Evolutionary conservation across 2,329 filamentous ascomycete species (phyloP), one percentile per base, ranked within the genome.

Genomic region (Neoascochyta sp.): DNA sequence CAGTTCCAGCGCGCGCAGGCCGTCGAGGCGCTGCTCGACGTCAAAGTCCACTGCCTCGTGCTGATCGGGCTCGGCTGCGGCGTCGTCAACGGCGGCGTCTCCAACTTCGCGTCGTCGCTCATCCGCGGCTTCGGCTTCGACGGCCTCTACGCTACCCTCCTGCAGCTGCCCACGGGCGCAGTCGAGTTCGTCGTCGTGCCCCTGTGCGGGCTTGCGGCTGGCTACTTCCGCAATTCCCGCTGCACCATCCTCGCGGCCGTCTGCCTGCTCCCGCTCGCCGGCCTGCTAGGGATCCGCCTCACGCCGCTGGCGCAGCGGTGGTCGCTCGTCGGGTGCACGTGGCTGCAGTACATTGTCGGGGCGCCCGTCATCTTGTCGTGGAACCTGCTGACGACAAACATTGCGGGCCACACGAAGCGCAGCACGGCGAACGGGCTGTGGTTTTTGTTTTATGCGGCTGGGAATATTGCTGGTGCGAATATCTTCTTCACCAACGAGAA

Each of bases 371-470:
- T 75, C 21, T 41, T 75, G 1, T 71, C 61, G 20, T 76, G 71
- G 72, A 74, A 71, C 14, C 41, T 75, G 0, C 63, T 73, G 11
- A 60, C 59, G 0, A 60, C 56, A 2, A 62, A 63, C 16, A 56
- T 62, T 9, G 67, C 69, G 0, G 71, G 71, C 0, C 71, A 76
- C 41, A 74, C 70, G 2, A 75, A 75, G 54, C 64, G 72, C 18
- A 66, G 63, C 7, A 63, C 67, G 0, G 67, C 70, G 0, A 69
- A 71, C 15, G 71, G 70, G 0, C 36, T 73, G 11, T 72, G 69
- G 63, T 74, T 74, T 39, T 52, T 65, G 0, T 62, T 70, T 36
- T 70, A 71, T 35, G 68, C 69, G 0, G 67, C 61, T 3, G 71
- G 70, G 1, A 72, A 73, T 41, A 67, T 72, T 17, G 64, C 63